Evolutionary conservation across 2,329 filamentous ascomycete species (phyloP).

Genomic region (Mycosphaerella arachidis): DNA sequence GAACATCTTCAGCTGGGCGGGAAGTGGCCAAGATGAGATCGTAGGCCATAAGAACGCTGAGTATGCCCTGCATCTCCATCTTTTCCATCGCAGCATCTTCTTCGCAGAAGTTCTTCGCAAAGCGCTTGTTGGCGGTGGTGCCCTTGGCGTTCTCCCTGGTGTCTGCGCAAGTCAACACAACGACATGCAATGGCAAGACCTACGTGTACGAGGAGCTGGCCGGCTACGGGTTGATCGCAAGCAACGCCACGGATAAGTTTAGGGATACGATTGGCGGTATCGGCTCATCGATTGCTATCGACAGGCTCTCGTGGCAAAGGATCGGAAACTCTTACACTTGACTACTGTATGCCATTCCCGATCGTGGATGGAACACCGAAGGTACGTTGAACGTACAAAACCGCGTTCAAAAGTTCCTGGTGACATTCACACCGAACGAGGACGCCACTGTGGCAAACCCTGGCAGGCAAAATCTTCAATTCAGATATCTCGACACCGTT

Average conservation of each 20-base stretch:
- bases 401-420: conserved; percentile 62
- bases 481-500: conserved; percentile 62
- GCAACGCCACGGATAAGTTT: conserved; percentile 59
- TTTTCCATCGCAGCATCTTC: not conserved
- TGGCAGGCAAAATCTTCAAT: conserved; percentile 55
- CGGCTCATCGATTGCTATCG: conserved; percentile 62
- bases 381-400: conserved; percentile 65
- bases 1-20: not conserved
- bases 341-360: conserved; percentile 57
- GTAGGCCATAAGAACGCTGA: conserved; percentile 2
- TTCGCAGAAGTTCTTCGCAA: conserved; percentile 4
- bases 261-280: conserved; percentile 66
- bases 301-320: conserved; percentile 56
- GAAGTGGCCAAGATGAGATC: not conserved
- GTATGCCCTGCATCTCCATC: not conserved
- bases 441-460: conserved; percentile 51
- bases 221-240: conserved; percentile 60
- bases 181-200: conserved; percentile 55
- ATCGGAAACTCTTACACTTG: conserved; percentile 53
- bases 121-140: conserved; percentile 4
- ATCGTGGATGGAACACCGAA: conserved; percentile 64
- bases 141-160: conserved; percentile 1
- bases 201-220: conserved; percentile 65
- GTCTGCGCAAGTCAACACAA: conserved; percentile 38
- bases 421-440: conserved; percentile 53